Evolutionary conservation across 2,329 filamentous ascomycete genomes (phyloP).

Genomic region (Magnaporthiopsis incrustans): DNA sequence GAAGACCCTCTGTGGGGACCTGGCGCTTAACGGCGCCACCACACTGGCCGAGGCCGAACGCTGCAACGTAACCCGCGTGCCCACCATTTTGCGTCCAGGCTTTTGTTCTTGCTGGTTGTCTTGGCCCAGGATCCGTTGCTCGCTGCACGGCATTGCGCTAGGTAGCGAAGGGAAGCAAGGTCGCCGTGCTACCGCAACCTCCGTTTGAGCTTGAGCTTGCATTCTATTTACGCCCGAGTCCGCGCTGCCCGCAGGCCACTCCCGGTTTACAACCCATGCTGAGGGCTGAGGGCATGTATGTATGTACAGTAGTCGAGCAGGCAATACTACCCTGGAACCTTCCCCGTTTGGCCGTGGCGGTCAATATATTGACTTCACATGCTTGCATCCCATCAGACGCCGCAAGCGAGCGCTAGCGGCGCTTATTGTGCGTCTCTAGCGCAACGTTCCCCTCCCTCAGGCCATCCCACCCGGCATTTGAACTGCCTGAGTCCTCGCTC

Average conservation of each 20-base stretch:
- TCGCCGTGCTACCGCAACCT: background rate
- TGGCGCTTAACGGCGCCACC: background rate
- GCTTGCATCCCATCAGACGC: background rate
- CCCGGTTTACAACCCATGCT: background rate
- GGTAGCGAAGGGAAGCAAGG: background rate
- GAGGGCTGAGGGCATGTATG: background rate
- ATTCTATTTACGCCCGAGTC: no score
- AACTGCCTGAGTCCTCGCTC: background rate
- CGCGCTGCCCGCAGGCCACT: background rate
- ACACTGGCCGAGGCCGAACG: background rate
- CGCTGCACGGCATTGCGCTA: background rate
- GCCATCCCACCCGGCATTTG: background rate
- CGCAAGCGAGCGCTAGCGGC: background rate
- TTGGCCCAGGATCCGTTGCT: background rate
- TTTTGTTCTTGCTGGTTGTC: no score
- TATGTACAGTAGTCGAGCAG: background rate
- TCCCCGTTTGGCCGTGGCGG: background rate
- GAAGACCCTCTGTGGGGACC: background rate
- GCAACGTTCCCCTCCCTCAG: no score
- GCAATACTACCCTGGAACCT: background rate
- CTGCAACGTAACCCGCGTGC: background rate
- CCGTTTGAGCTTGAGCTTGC: background rate
- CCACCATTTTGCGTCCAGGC: background rate
- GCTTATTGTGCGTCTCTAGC: background rate
- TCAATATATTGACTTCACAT: background rate